These are phyloP conservation scores for Penicillium sclerotiorum DNA, from an alignment of 2,329 filamentous ascomycete species.

Conservation along the genomic window DNA sequence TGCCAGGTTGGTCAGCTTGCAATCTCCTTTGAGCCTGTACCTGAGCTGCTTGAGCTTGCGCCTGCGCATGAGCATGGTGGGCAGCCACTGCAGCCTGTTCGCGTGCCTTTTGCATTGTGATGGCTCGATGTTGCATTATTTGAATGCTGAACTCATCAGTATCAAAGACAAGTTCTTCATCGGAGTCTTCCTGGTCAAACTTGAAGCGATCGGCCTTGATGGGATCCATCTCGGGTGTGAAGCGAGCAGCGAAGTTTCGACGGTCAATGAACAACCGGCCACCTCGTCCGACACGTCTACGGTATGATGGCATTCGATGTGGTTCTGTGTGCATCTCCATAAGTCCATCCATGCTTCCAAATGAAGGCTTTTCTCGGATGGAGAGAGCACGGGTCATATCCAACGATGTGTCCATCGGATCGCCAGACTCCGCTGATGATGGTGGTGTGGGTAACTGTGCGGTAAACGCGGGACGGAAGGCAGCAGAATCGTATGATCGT, in stretches of 20 bases:
- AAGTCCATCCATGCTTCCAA: constrained; percentile 47
- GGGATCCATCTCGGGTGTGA: constrained; percentile 50
- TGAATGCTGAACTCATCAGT: constrained; percentile 69
- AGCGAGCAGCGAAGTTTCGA: constrained; percentile 64
- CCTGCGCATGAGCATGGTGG: constrained; percentile 47
- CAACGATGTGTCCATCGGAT: constrained; percentile 41
- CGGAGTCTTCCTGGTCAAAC: constrained; percentile 82
- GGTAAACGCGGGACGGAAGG: constrained; percentile 69
- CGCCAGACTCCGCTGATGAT: constrained; percentile 52
- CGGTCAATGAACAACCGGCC: constrained; percentile 89
- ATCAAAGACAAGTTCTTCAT: constrained; percentile 72
- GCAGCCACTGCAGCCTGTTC: constrained; percentile 47
- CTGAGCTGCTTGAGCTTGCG: constrained; percentile 43
- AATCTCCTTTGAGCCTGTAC: constrained; percentile 44
- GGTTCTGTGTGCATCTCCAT: constrained; percentile 49
- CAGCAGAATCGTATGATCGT: constrained; percentile 57
- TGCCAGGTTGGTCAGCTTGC: constrained; percentile 36
- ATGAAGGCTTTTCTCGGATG: constrained; percentile 41
- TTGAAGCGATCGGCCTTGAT: constrained; percentile 73
- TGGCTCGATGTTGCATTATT: constrained; percentile 60
- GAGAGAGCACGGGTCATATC: constrained; percentile 36
- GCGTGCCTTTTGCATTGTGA: constrained; percentile 49
- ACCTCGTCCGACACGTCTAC: constrained; percentile 80
- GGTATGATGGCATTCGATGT: constrained; percentile 66
- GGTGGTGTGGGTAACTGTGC: constrained; percentile 63